Evolutionary conservation across 2,329 filamentous ascomycete species (phyloP), one percentile per base, ranked within the genome.

Genomic region (Aureobasidium subglaciale): DNA sequence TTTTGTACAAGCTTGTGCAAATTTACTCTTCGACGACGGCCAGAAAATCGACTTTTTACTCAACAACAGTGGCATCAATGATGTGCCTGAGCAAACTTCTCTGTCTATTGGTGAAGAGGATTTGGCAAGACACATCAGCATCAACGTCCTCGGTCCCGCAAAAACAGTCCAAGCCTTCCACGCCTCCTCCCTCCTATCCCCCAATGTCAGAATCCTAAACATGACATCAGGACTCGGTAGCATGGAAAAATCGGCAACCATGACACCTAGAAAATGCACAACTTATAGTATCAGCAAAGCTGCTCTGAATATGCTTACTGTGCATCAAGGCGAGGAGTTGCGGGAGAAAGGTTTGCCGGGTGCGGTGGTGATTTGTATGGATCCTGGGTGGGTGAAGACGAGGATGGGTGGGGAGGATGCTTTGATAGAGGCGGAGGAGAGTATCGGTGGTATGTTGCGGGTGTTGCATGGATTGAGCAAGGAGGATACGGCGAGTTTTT

Each of bases 141-240:
- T 71, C 59, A 78, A 79, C 55, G 75, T 78, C 3, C 55, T 77
- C 16, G 76, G 76, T 0, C 76, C 76, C 0, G 75, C 75, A 1
- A 74, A 74, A 56, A 68, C 71, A 6, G 68, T 75, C 0, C 67
- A 76, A 61, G 66, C 67, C 1, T 59, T 78, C 0, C 53, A 59
- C 11, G 60, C 58, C 25, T 55, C 46, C 4, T 38, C 34, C 24
- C 64, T 68, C n/a, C 58, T 72, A 1, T 64, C 64, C 5, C 41
- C 63, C 1, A 63, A 65, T 8, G 68, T 65, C 3, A 60, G 65
- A 4, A 64, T 71, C 3, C 55, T 72, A 61, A 72, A 71, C 57
- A 63, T 71, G 63, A 63, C 65, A 11, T 65, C 61, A 15, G 70
- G 69, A 2, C 59, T 72, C 3, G 70, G 62, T 1, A 65, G 62